A percentile compares a stretch with the other conserved stretches of the same genome.
Conservation (phyloP, 2,329 filamentous ascomycete species). For the Fusarium brevicatenulatum region DNA sequence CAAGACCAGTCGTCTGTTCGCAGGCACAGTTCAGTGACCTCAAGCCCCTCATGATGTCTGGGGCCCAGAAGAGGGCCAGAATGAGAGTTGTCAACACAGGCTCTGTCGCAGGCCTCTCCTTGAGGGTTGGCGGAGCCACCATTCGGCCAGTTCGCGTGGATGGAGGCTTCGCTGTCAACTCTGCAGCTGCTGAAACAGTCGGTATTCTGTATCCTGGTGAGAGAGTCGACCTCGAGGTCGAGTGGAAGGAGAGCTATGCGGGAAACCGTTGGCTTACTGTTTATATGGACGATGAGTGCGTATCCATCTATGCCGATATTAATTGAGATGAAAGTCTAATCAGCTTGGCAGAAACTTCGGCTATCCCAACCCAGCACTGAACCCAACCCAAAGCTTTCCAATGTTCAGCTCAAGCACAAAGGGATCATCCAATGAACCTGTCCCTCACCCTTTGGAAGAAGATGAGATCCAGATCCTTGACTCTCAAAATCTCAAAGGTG, state of each 20-base stretch:
- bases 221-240: not conserved
- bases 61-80: rapidly evolving
- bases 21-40: not conserved
- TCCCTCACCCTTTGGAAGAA: rapidly evolving
- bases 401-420: rapidly evolving
- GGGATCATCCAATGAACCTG: rapidly evolving
- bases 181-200: rapidly evolving
- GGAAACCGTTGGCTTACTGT: not conserved
- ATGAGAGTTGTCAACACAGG: conserved; percentile 1
- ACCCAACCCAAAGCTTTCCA: not conserved
- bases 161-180: not conserved
- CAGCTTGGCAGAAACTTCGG: conserved; percentile 7
- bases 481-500: not conserved
- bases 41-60: not conserved
- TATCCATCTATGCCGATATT: too few species aligned
- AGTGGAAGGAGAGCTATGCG: rapidly evolving
- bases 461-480: not conserved
- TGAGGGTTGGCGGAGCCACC: rapidly evolving
- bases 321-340: too few species aligned
- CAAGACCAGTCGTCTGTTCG: not conserved
- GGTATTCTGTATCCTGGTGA: conserved; percentile 1
- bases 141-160: not conserved
- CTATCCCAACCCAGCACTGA: not conserved
- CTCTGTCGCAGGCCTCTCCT: not conserved
- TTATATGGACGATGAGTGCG: conserved; percentile 5